Base-by-base conservation (phyloP, 768 basidiomycete species). In the Rickenella mellea region DNA sequence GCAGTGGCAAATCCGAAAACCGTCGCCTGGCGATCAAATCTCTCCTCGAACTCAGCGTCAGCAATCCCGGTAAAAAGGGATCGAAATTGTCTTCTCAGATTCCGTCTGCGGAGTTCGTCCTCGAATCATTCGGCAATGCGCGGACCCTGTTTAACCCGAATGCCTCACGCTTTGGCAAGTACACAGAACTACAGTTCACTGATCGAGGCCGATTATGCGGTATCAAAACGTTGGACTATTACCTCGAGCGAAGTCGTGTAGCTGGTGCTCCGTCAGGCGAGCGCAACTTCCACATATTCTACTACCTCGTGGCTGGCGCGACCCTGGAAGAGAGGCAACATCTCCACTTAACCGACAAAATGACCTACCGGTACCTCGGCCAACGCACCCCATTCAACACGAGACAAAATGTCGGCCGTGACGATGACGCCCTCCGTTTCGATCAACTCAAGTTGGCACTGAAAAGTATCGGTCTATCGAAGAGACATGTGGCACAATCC, bases 271-370 rank as follows among this genome's bases (percentile, higher is more conserved):
- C 89, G 1, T 86, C 83, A 1, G 92, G 91, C 42, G 93, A 99
- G 61, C 78, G 93, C 9, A 97, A 96, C 51, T 97, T 98, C 59
- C 92, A 99, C 60, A 91, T 94, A 27, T 96, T 98, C 63, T 97
- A 98, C 58, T 96, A 96, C 60, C 77, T 99, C 54, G 80, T 93
- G 45, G 84, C 90, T 1, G 94, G 96, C 20, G 91, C 92, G 1
- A 78, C 83, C 0, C 55, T 75, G 0, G 96, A 98, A 53, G 96
- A 99, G 58, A 69, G 87, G 11, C 78, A 85, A 22, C 90, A 93
- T 56, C 74, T 98, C 40, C 83, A 86, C 48, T 73, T 99, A 7
- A 64, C 74, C 40, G 85, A 94, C 55, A 83, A 82, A 58, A 74
- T 77, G 1, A 73, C 76, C 6, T 99, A 91, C 51, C 77, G 91